Evolutionary conservation across 805 yeast species (phyloP).

Genomic region (Ogataea neopini): DNA sequence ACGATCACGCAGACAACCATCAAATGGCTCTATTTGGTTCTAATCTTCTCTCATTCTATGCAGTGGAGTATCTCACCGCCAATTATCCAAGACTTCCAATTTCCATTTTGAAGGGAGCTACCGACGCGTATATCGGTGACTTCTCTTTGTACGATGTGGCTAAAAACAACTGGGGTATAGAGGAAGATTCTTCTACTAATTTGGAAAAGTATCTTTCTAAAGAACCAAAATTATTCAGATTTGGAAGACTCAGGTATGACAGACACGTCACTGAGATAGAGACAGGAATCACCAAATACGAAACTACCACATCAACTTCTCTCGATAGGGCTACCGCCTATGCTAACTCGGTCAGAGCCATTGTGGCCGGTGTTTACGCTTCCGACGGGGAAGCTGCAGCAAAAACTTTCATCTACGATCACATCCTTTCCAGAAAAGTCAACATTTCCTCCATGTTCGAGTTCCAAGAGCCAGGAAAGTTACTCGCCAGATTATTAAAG

Average conservation of each 20-base stretch:
- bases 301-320: constrained; percentile 31
- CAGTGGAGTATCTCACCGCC: constrained; percentile 68
- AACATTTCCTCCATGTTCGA: constrained; percentile 73
- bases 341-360: constrained; percentile 76
- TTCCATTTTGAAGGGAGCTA: constrained; percentile 70
- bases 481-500: constrained; percentile 72
- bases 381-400: constrained; percentile 67
- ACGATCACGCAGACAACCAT: constrained; percentile 64
- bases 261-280: constrained; percentile 52
- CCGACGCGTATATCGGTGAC: constrained; percentile 72
- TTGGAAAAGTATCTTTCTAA: constrained; percentile 66
- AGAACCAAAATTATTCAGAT: constrained; percentile 64
- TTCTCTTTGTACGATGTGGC: constrained; percentile 68
- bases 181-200: constrained; percentile 63
- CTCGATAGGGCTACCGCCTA: constrained; percentile 40
- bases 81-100: constrained; percentile 91
- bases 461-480: constrained; percentile 84
- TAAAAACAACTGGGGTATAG: constrained; percentile 80
- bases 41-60: constrained; percentile 71
- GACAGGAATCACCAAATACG: constrained; percentile 43
- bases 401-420: constrained; percentile 66
- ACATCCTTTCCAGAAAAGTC: constrained; percentile 79
- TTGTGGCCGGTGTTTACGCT: constrained; percentile 80
- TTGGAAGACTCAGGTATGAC: constrained; percentile 65
- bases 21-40: constrained; percentile 85